Evolutionary conservation across 371 early-diverging fungal species (phyloP).

Genomic region (Lichtheimia hyalospora): DNA sequence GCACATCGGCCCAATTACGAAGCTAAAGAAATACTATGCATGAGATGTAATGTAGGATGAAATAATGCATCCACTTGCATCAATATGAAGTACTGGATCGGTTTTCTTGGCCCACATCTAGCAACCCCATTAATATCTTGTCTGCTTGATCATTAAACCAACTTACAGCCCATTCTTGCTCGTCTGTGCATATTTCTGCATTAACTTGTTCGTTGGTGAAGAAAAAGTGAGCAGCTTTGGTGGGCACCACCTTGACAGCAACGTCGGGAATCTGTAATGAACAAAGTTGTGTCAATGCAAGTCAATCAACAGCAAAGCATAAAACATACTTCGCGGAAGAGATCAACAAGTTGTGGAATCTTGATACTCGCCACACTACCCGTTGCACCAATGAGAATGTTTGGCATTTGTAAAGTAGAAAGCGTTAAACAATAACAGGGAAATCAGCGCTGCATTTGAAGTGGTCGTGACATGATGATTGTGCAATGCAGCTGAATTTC

Average conservation of each 20-base stretch:
- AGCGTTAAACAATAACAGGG: too few relatives aligned
- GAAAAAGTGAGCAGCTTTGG: slow-evolving; percentile 80
- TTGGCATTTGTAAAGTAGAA: slow-evolving; percentile 8
- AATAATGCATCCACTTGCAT: too few relatives aligned
- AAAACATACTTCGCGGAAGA: slow-evolving; percentile 40
- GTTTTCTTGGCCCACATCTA: slow-evolving; percentile 77
- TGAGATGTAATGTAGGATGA: too few relatives aligned
- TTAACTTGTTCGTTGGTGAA: slow-evolving; percentile 58
- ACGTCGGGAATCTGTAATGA: slow-evolving; percentile 33
- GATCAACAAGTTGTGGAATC: slow-evolving; percentile 67
- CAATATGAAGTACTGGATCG: slow-evolving; percentile 95
- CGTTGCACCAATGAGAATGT: slow-evolving; percentile 81
- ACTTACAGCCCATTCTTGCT: slow-evolving; percentile 85
- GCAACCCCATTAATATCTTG: not conserved
- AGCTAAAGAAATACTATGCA: too few relatives aligned
- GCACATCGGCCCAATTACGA: slow-evolving; percentile 93
- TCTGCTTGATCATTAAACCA: not conserved
- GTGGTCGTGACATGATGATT: too few relatives aligned
- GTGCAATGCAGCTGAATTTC: too few relatives aligned
- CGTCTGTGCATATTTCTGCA: slow-evolving; percentile 69
- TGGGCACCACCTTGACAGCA: slow-evolving; percentile 73
- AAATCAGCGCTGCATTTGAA: too few relatives aligned
- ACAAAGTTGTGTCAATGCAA: slow-evolving; percentile 4
- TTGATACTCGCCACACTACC: slow-evolving; percentile 93
- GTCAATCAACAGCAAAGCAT: not conserved